These are phyloP conservation scores for Apiospora arundinis DNA, from an alignment of 2,329 filamentous ascomycete genomes.

Conservation along the genomic window DNA sequence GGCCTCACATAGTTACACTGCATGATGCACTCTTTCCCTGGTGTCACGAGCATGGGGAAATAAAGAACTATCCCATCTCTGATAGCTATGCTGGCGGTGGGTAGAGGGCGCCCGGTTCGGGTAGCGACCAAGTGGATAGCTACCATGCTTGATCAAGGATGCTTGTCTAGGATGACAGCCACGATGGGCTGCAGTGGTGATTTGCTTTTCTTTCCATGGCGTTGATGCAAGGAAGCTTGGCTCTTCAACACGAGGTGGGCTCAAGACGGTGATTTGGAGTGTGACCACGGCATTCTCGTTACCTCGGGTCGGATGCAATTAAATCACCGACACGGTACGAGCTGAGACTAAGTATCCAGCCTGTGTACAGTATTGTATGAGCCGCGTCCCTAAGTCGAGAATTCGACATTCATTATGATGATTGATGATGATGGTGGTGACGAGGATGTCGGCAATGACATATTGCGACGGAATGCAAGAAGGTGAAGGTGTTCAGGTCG, in stretches of 20 bases:
- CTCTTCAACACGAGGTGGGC: not conserved
- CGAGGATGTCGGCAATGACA: not conserved
- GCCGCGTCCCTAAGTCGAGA: not conserved
- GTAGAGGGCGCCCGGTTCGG: not conserved
- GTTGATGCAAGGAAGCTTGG: not conserved
- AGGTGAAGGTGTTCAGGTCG: not conserved
- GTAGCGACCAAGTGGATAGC: not conserved
- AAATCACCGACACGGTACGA: not conserved
- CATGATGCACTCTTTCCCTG: not conserved
- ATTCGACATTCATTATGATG: not conserved
- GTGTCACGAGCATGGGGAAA: constrained; percentile 3
- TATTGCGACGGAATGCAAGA: not conserved
- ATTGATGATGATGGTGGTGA: too few relatives aligned
- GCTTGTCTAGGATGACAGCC: not conserved
- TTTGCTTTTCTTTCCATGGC: constrained; percentile 3
- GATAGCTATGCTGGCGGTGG: not conserved
- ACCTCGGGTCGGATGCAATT: constrained; percentile 7
- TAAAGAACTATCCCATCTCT: not conserved
- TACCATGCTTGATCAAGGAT: not conserved
- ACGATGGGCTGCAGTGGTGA: not conserved
- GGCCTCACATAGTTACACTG: not conserved
- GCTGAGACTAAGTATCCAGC: too few relatives aligned
- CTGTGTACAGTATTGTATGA: too few relatives aligned
- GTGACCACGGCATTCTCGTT: not conserved
- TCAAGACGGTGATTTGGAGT: not conserved